Evolutionary conservation across 2,329 filamentous ascomycete species (phyloP), one percentile per base, ranked within the genome.

Genomic region (Aspergillus piperis): DNA sequence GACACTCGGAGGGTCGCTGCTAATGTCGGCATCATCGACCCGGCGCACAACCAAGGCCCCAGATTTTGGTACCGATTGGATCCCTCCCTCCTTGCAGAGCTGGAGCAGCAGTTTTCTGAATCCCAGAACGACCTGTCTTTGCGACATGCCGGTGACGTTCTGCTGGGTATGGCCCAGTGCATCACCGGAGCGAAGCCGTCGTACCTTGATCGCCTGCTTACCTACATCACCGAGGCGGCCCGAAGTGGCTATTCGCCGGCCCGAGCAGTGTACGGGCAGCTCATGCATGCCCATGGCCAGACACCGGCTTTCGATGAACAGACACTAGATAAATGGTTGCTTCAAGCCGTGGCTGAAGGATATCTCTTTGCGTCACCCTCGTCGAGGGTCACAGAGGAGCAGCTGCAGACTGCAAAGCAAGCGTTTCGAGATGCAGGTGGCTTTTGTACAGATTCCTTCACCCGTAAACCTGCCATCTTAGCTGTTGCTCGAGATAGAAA

Each of bases 21-120:
- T 3, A 23, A 63, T 60, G 61, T 63, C 15, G 69, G 69, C 15
- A 65, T 64, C 13, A 64, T 69, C 10, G 68, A 71, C 30, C 67
- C 67, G 2, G 60, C 67, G 11, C 69, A 71, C 48, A 71, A 71
- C 47, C 70, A 70, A 62, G 70, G 70, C 0, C 65, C 70, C 1
- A 59, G 66, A 2, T 72, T 72, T 44, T 72, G 69, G 70, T 70
- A 69, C 52, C 48, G 65, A 25, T 63, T 72, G 0, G 68, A 72
- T 30, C 52, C 58, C 2, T 61, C 66, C 30, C 66, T 72, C 13
- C 60, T 64, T 10, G 39, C 54, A 11, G 69, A 71, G 50, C 62
- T 72, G 1, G 68, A 70, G 51, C 55, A 62, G 10, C 70, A 72
- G 54, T 66, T 69, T 57, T 32, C 36, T 13, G 49, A 62, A 5